Evolutionary conservation across 179 eudicot genomes (phyloP), one percentile per base, ranked within the genome.

Genomic region (Gypsophila paniculata): DNA sequence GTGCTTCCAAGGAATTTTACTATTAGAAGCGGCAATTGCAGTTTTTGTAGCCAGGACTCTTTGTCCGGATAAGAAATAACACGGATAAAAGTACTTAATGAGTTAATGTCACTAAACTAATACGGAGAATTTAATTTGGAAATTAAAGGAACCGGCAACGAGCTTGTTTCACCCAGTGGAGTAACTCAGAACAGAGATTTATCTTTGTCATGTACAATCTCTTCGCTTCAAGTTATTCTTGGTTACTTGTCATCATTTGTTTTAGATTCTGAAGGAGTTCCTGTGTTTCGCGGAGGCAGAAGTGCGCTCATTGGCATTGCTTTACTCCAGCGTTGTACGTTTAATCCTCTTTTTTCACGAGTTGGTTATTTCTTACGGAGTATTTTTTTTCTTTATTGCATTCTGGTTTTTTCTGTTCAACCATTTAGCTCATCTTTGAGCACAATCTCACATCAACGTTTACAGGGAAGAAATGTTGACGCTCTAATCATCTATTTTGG

Each of bases 401-500:
- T 29, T 1, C 34, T 29, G 34, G 34, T 29, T 29, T 29, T 29
- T 1, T 74, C 12, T 23, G 26, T 71, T 49, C 15, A 5, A 11
- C 68, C 66, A 1, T 19, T 55, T 58, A 25, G 42, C 71, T 58
- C 51, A 53, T 48, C 63, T 58, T 18, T 65, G 8, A 49, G 68
- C n/a, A 36, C 48, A 11, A 63, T 54, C 11, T 42, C 21, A 15
- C 15, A 36, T 6, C 38, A 66, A 46, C 22, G 38, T 32, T 26
- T 78, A 64, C 85, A 91, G 98, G 98, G 97, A 68, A 87, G 86
- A 80, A 86, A 85, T 64, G 91, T 88, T 42, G 97, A 93, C 74
- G 82, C 97, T 0, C 75, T 90, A 80, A 90, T 89, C 75, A 80
- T 87, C 70, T 91, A 93, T 80, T 91, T 93, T 74, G 98, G 98